Base-by-base conservation (phyloP, 192 early-diverging fungal species). In the Coemansia sp. region DNA sequence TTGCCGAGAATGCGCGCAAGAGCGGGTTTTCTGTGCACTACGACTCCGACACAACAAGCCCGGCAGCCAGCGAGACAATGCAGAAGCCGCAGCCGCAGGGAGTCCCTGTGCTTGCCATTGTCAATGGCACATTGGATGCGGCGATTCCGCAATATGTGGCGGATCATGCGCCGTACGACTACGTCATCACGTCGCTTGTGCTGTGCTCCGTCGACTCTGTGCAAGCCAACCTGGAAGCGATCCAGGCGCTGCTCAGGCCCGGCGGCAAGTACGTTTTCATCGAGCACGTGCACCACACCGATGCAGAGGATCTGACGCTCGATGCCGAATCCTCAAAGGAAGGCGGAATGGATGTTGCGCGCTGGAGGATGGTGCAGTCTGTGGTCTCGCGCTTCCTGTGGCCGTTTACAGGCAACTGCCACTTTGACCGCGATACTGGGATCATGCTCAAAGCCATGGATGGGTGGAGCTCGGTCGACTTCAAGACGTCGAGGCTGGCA, bases 111-210 rank as follows among this genome's bases (percentile, higher is more conserved):
- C 64, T 76, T 26, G 51, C 64, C 33, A 72, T 81, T 43, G 78
- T 81, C 33, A 81, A 81, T 24, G 78, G 63, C 11, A 81, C 78
- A 21, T 59, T 81, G 35, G 78, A 76, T 48, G 36, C 24, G 30
- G 43, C n/a, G n/a, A 57, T 81, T 7, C 78, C 78, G 9, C 11
- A 49, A 21, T 56, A 33, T 8, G 60, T 81, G 39, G 44, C 46
- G 30, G 56, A 69, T 5, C 62, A 75, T 16, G 78, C 46, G 45
- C 78, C 73, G 2, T 81, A 69, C 41, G 78, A 76, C 61, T 64
- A 36, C 30, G 64, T 69, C 11, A 46, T 70, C 36, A 71, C 63
- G 30, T 81, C 78, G 12, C n/a, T 76, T 43, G 78, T 73, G 9
- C 55, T 81, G 45, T 81, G 78, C 66, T 76, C 73, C 10, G 73